Evolutionary conservation across 179 eudicot species (phyloP), one percentile per base, ranked within the genome.

Genomic region (Patellifolia procumbens): DNA sequence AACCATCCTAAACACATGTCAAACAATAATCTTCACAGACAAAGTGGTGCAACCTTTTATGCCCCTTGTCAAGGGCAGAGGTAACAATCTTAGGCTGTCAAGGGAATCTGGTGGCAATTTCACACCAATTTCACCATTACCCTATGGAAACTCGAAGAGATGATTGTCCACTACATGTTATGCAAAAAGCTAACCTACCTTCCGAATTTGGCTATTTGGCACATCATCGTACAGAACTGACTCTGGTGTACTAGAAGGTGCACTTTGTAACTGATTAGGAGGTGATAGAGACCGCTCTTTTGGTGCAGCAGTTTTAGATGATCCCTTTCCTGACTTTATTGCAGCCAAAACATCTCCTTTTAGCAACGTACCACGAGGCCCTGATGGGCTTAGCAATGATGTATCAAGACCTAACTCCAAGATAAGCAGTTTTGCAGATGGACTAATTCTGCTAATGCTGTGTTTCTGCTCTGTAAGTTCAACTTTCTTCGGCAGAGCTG

Each of bases 131-230:
- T 49, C 53, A 31, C 52, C 20, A 60, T 12, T 60, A 5, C 39
- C 53, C 65, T 37, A 56, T 11, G 29, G 37, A 28, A 13, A 12
- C 2, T 4, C 22, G 19, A 70, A 53, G 11, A 75, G 37, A 32
- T 7, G 11, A 59, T 42, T 24, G 68, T 22, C 48, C 61, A 67
- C 26, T 35, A 76, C 29, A 56, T 72, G 4, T 28, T 32, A 52
- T 45, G 58, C 24, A 31, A 52, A 1, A 35, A 72, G n/a, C 3
- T 64, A 13, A 74, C 76, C 34, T 82, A 92, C 99, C 97, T 95
- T 95, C 69, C 99, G 94, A 68, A 95, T 91, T 93, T 95, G 99
- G 86, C 89, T 93, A 79, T 95, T 95, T 69, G 97, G 93, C 68
- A 92, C 72, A 80, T 95, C 97, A 75, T 82, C 97, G 73, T 78